These are phyloP conservation scores for Ascochyta fabae DNA, from an alignment of 2,329 filamentous ascomycete species.

Conservation along the genomic window DNA sequence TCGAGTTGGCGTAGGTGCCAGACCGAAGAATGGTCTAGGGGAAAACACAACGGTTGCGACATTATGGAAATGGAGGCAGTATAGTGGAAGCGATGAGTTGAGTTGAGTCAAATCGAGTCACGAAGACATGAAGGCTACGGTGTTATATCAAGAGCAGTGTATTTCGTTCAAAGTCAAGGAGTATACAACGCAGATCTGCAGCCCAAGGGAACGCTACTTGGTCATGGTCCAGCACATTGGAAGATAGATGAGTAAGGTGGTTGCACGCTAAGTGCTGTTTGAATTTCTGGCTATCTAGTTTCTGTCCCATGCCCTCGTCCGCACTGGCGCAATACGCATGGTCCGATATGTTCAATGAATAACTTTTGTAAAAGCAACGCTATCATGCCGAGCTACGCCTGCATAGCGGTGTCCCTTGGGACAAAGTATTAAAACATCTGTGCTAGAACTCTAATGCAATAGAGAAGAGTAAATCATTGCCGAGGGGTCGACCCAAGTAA, in stretches of 20 bases:
- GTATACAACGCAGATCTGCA: background rate
- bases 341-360: slow-evolving; percentile 3
- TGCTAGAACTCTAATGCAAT: background rate
- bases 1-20: no score
- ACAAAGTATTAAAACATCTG: slow-evolving; percentile 9
- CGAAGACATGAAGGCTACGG: no score
- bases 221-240: background rate
- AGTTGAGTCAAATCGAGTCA: no score
- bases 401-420: slow-evolving; percentile 16
- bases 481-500: slow-evolving; percentile 41
- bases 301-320: slow-evolving; percentile 13
- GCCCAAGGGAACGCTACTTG: background rate
- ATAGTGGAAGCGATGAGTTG: no score
- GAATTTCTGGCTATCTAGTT: slow-evolving; percentile 10
- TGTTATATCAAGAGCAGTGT: no score
- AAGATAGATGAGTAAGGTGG: background rate
- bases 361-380: slow-evolving; percentile 16
- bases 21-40: no score
- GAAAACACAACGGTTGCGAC: no score
- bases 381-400: slow-evolving; percentile 19
- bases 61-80: no score
- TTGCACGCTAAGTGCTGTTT: slow-evolving; percentile 1
- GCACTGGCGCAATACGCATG: slow-evolving; percentile 20
- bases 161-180: no score
- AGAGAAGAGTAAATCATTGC: slow-evolving; percentile 2